Evolutionary conservation across 1,139 yeast species (phyloP).

Genomic region (Blastobotrys persicus): DNA sequence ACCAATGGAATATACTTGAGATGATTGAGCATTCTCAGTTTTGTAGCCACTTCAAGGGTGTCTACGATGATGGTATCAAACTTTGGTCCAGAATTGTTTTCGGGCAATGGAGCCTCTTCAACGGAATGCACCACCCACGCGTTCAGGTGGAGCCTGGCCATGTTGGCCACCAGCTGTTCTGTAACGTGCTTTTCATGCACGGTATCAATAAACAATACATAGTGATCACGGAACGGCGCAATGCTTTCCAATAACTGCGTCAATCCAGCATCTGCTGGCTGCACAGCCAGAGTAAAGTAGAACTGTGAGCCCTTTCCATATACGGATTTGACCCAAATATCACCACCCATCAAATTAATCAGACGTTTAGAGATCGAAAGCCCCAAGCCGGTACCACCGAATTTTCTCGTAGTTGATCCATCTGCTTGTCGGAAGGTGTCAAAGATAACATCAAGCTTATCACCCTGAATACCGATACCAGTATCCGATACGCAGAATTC

Average conservation of each 20-base stretch:
- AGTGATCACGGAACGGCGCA: slow-evolving; percentile 69
- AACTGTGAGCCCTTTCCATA: slow-evolving; percentile 83
- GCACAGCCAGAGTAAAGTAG: slow-evolving; percentile 72
- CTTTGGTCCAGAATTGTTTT: slow-evolving; percentile 45
- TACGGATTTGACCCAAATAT: slow-evolving; percentile 80
- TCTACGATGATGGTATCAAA: slow-evolving; percentile 83
- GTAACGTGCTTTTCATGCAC: slow-evolving; percentile 55
- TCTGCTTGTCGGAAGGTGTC: slow-evolving; percentile 92
- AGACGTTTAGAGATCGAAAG: slow-evolving; percentile 81
- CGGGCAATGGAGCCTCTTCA: slow-evolving; percentile 42
- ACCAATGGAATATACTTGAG: slow-evolving; percentile 82
- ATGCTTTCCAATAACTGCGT: slow-evolving; percentile 66
- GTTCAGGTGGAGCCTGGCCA: slow-evolving; percentile 43
- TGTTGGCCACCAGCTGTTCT: slow-evolving; percentile 50
- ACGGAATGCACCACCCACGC: slow-evolving; percentile 45
- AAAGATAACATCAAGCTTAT: slow-evolving; percentile 76
- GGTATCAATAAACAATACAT: slow-evolving; percentile 65
- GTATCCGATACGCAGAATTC: slow-evolving; percentile 88
- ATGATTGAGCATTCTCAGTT: slow-evolving; percentile 63
- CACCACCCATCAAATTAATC: slow-evolving; percentile 86
- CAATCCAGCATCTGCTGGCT: slow-evolving; percentile 66
- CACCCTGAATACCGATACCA: slow-evolving; percentile 84
- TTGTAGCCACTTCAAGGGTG: slow-evolving; percentile 69
- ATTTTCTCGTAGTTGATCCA: slow-evolving; percentile 86
- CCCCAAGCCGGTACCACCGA: slow-evolving; percentile 90